Base-by-base conservation (phyloP, 2,329 filamentous ascomycete genomes). In the Alternaria gansuensis region DNA sequence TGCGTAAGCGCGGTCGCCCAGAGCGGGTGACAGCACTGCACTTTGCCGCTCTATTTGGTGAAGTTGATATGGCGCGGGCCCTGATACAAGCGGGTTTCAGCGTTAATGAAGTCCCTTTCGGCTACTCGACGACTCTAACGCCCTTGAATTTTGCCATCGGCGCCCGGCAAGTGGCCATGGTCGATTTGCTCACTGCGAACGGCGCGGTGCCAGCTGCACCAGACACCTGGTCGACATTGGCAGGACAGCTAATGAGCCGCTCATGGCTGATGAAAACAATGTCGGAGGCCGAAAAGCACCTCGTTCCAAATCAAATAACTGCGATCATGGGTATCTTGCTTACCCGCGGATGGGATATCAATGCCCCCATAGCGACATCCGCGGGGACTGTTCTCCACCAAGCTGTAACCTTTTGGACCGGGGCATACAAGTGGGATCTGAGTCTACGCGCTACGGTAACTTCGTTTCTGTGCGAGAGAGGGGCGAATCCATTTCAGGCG, bases 1-100 rank as follows among this genome's bases (percentile, higher is more conserved):
- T 67, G n/a, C 67, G 65, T 5, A 68, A 64, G 49, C 65, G 48
- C 14, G 58, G 53, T 11, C 63, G 64, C 13, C 46, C 65, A 11
- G 67, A 69, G 60, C 64, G 64, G 4, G 50, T 68, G 23, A 71
- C 68, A 34, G 68, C 65, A 34, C 57, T 71, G 21, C 68, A 71
- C 57, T 71, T 67, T 31, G 68, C 67, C 10, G 67, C 68, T 14
- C 60, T 71, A 6, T 69, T 71, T 50, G 67, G 68, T 50, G 67
- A 71, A 51, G 53, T 66, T 24, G 65, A 67, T n/a, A 71, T 71
- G 65, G 67, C 65, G 23, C 54, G 51, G 41, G 55, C 59, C 24
- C 53, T 71, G 29, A 44, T 69, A 21, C 46, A 34, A n/a, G 49
- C 64, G 8, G 54, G 46, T 34, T 71, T 59, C 49, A 62, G 59